These are phyloP conservation scores for Phaeotremella skinneri DNA, from an alignment of 768 basidiomycete species.

Conservation along the genomic window DNA sequence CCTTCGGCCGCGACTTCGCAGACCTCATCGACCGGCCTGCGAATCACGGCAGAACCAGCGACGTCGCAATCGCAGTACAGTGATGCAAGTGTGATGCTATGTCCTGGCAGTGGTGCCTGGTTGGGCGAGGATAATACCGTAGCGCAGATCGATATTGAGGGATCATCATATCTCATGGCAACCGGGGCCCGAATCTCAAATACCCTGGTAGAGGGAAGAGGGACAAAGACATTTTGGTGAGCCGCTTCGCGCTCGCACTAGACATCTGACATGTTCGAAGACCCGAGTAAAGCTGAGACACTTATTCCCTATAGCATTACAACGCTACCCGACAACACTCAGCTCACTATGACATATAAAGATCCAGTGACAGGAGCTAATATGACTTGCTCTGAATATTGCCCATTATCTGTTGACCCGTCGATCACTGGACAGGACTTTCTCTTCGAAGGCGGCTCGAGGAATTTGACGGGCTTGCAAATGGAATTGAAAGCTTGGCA, in stretches of 20 bases:
- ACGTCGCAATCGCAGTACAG: slow-evolving; percentile 40
- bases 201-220: slow-evolving; percentile 74
- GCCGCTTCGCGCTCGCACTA: slow-evolving; percentile 33
- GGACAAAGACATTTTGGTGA: slow-evolving; percentile 86
- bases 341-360: slow-evolving; percentile 71
- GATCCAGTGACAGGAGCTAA: slow-evolving; percentile 74
- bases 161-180: slow-evolving; percentile 70
- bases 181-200: slow-evolving; percentile 87
- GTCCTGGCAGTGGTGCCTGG: slow-evolving; percentile 84
- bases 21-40: slow-evolving; percentile 56
- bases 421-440: slow-evolving; percentile 89
- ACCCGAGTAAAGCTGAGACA: slow-evolving; percentile 3
- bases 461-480: slow-evolving; percentile 77
- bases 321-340: slow-evolving; percentile 82
- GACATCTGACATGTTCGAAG: background rate
- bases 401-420: slow-evolving; percentile 75
- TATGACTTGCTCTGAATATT: slow-evolving; percentile 70
- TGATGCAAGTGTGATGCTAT: slow-evolving; percentile 59
- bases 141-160: slow-evolving; percentile 72
- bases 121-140: slow-evolving; percentile 68
- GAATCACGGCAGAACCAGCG: slow-evolving; percentile 55
- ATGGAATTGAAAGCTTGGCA: slow-evolving; percentile 73
- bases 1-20: slow-evolving; percentile 64
- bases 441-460: slow-evolving; percentile 62
- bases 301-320: slow-evolving; percentile 60